Evolutionary conservation across 2,329 filamentous ascomycete species (phyloP).

Genomic region (Lasiodiplodia sp.): DNA sequence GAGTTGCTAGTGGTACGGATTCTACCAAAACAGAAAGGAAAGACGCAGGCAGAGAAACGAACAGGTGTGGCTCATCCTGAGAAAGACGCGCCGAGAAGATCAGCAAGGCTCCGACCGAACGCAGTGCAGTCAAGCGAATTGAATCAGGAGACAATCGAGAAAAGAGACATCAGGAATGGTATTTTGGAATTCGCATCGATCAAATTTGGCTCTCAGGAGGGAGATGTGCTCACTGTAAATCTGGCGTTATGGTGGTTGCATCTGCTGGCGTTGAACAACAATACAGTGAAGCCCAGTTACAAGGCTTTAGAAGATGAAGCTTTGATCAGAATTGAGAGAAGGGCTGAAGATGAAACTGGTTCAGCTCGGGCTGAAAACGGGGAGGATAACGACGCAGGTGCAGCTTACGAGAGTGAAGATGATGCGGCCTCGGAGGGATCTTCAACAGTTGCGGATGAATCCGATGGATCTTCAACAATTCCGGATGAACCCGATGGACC

Average conservation of each 20-base stretch:
- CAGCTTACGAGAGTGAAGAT: background rate
- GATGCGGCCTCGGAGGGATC: slow-evolving; percentile 9
- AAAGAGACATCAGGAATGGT: background rate
- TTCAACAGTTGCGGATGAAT: background rate
- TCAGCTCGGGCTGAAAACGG: background rate
- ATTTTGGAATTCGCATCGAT: slow-evolving; percentile 3
- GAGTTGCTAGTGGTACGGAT: background rate
- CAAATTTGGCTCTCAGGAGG: background rate
- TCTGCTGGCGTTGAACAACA: background rate
- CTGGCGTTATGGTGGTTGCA: slow-evolving; percentile 6
- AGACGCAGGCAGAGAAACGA: background rate
- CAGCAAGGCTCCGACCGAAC: background rate
- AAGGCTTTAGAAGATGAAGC: background rate
- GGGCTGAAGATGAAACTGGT: background rate
- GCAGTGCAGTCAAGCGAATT: background rate
- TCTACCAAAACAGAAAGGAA: background rate
- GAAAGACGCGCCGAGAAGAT: background rate
- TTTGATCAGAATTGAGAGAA: background rate
- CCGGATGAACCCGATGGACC: background rate
- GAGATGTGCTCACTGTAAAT: background rate
- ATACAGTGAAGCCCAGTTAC: background rate
- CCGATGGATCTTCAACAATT: background rate
- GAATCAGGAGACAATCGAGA: background rate
- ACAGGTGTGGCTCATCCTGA: background rate
- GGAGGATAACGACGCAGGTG: background rate